phyloP scores from a whole-genome alignment of 768 basidiomycete genomes.

The Phaffia australis region DNA sequence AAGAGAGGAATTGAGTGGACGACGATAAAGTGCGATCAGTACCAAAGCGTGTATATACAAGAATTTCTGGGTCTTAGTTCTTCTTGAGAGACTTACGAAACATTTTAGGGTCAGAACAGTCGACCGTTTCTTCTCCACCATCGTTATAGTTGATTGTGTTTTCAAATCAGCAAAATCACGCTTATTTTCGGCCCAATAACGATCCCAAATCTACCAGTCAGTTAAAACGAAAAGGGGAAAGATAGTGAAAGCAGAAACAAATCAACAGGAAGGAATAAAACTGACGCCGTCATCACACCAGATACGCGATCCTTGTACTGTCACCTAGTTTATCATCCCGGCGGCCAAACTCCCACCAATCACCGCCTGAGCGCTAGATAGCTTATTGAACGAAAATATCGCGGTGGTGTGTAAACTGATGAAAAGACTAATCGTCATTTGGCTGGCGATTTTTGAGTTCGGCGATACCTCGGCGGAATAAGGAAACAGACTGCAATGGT shows the following conservation, averaged over 20 bases:
- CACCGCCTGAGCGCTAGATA: slow-evolving; percentile 5
- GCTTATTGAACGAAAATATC: slow-evolving; percentile 7
- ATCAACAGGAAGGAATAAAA: slow-evolving; percentile 6
- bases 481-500: slow-evolving; percentile 14
- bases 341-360: too few species aligned
- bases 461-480: slow-evolving; percentile 2
- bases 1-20: not conserved
- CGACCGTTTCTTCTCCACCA: slow-evolving; percentile 5
- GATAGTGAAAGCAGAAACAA: not conserved
- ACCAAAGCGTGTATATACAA: not conserved
- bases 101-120: slow-evolving; percentile 7
- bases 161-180: too few species aligned
- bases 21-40: not conserved
- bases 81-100: too few species aligned
- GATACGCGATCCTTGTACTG: too few species aligned
- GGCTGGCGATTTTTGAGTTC: slow-evolving; percentile 9
- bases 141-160: not conserved
- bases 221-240: not conserved
- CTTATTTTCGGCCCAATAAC: too few species aligned
- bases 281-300: too few species aligned
- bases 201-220: too few species aligned
- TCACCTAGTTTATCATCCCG: too few species aligned
- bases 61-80: not conserved
- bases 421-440: slow-evolving; percentile 7
- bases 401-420: slow-evolving; percentile 18